These are phyloP conservation scores for Wickerhamiella azyma DNA, from an alignment of 805 yeast genomes.

Conservation along the genomic window DNA sequence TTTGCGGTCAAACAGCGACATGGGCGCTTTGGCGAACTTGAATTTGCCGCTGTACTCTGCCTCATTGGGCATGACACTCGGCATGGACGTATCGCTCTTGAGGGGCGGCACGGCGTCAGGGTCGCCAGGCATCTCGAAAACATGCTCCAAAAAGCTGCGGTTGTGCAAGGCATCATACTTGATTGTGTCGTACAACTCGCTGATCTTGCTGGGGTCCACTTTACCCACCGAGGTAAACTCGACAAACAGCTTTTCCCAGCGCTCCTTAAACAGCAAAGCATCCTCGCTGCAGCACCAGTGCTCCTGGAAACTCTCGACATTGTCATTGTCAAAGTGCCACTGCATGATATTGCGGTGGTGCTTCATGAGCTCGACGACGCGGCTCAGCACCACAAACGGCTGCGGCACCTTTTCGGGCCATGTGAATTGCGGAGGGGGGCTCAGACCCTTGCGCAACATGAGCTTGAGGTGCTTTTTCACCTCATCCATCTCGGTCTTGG, in stretches of 20 bases:
- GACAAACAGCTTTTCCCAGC: slow-evolving; percentile 93
- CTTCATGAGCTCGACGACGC: slow-evolving; percentile 92
- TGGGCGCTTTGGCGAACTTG: slow-evolving; percentile 23
- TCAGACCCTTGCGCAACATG: slow-evolving; percentile 82
- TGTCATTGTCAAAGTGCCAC: slow-evolving; percentile 54
- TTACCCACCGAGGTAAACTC: slow-evolving; percentile 89
- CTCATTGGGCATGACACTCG: slow-evolving; percentile 20
- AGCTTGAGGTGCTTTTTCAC: slow-evolving; percentile 96
- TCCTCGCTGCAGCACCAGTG: slow-evolving; percentile 98
- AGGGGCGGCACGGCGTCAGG: slow-evolving; percentile 16
- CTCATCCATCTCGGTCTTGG: slow-evolving; percentile 93
- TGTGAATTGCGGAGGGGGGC: slow-evolving; percentile 93
- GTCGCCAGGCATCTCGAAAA: slow-evolving; percentile 38
- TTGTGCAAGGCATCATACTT: slow-evolving; percentile 96
- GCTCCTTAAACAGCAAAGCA: slow-evolving; percentile 73
- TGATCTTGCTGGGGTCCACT: slow-evolving; percentile 93
- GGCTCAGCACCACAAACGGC: slow-evolving; percentile 82
- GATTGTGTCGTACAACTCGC: slow-evolving; percentile 96
- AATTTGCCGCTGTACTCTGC: slow-evolving; percentile 22
- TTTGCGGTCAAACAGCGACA: slow-evolving; percentile 57
- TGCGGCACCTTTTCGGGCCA: slow-evolving; percentile 99
- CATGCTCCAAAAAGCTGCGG: slow-evolving; percentile 70
- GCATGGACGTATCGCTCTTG: slow-evolving; percentile 28
- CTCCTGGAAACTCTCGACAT: slow-evolving; percentile 54
- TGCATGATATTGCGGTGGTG: slow-evolving; percentile 77